These are phyloP conservation scores for Aphanomyces invadans DNA, from an alignment of 352 stramenopile species.

Conservation along the genomic window DNA sequence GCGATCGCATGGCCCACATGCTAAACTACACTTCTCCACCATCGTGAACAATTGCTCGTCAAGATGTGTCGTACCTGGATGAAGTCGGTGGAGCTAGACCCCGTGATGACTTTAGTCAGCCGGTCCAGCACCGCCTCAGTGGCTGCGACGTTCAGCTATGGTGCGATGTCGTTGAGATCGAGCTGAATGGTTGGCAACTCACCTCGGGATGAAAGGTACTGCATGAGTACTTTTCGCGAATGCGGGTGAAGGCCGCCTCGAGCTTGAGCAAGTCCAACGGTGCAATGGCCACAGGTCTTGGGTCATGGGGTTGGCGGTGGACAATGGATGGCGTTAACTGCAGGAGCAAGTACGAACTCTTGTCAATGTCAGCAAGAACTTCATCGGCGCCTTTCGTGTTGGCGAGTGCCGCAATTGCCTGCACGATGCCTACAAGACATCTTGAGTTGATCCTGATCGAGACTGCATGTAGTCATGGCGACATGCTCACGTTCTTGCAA, in stretches of 20 bases:
- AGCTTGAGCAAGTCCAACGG: constrained; percentile 6
- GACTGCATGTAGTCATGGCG: not conserved
- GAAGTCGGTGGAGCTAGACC: not conserved
- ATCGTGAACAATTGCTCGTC: not conserved
- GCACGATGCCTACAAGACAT: constrained; percentile 17
- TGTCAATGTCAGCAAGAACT: constrained; percentile 8
- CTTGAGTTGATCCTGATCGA: not conserved
- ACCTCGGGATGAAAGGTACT: not conserved
- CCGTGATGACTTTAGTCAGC: constrained; percentile 1
- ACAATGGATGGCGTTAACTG: constrained; percentile 1
- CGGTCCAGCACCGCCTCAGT: not conserved
- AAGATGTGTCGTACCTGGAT: not conserved
- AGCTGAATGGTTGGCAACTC: not conserved
- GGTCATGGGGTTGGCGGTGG: not conserved
- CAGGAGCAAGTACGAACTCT: constrained; percentile 12
- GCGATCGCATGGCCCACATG: not conserved
- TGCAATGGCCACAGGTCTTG: not conserved
- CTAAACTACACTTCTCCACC: not conserved
- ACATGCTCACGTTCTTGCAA: constrained; percentile 13
- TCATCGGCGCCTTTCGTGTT: constrained; percentile 8
- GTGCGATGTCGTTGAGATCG: no score
- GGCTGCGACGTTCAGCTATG: not conserved
- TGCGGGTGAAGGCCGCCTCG: constrained; percentile 1
- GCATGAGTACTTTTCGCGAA: not conserved
- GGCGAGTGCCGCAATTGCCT: constrained; percentile 19